Conservation (phyloP, 2,329 filamentous ascomycete genomes). For the Amylocarpus encephaloides region DNA sequence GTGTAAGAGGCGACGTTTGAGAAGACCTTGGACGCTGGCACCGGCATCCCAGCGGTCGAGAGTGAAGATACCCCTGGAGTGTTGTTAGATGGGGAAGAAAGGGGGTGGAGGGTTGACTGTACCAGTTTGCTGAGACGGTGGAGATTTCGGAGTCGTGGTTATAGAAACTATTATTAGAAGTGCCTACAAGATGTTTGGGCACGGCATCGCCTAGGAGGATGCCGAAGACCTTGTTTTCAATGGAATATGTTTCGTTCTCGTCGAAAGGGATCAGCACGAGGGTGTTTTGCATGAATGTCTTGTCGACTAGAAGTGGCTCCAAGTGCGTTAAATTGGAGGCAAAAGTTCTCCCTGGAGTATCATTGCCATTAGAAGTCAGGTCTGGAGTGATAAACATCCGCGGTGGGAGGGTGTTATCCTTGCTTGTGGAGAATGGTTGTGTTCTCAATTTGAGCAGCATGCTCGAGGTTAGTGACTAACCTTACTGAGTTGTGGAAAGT, state of each 20-base stretch:
- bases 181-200: slow-evolving; percentile 56
- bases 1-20: slow-evolving; percentile 53
- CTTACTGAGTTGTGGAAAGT: slow-evolving; percentile 63
- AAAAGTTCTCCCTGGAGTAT: slow-evolving; percentile 44
- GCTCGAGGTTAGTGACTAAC: slow-evolving; percentile 49
- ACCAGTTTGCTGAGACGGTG: slow-evolving; percentile 64
- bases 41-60: slow-evolving; percentile 68
- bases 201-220: slow-evolving; percentile 72
- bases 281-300: slow-evolving; percentile 68
- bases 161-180: slow-evolving; percentile 63
- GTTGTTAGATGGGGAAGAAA: not conserved
- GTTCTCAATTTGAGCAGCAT: slow-evolving; percentile 68
- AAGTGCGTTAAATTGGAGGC: slow-evolving; percentile 38
- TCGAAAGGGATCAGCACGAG: slow-evolving; percentile 75
- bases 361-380: slow-evolving; percentile 72
- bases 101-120: not conserved
- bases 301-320: slow-evolving; percentile 60
- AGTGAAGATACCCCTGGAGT: slow-evolving; percentile 45
- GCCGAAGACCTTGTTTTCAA: slow-evolving; percentile 62
- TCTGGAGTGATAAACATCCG: slow-evolving; percentile 67
- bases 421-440: slow-evolving; percentile 56
- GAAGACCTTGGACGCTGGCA: slow-evolving; percentile 70
- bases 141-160: slow-evolving; percentile 66
- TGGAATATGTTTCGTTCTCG: slow-evolving; percentile 64
- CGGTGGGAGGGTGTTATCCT: slow-evolving; percentile 59